Percentiles rank a stretch among this genome's conserved stretches.
Evolutionary conservation across 1,284 basidiomycete species (phyloP).

Genomic region (Ustilago tritici): DNA sequence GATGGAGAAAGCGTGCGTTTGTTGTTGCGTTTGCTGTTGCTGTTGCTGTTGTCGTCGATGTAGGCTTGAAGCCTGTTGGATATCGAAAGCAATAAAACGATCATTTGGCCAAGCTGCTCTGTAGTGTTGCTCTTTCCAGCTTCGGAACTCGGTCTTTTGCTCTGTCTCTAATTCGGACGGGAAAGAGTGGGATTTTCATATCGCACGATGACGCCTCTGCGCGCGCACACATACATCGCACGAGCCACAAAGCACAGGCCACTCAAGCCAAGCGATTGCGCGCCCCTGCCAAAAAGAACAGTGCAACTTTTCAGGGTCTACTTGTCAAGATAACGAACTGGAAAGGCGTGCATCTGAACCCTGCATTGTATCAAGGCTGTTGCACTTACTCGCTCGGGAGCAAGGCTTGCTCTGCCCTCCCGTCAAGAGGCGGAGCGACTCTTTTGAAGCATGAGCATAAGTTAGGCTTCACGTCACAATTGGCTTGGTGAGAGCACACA

Average conservation of each 20-base stretch:
- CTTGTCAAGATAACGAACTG: conserved; percentile 26
- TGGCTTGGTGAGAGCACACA: background rate
- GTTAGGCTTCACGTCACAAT: background rate
- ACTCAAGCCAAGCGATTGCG: conserved; percentile 5
- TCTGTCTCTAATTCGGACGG: conserved; percentile 18
- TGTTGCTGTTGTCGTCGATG: background rate
- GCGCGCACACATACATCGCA: conserved; percentile 27
- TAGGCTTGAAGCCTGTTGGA: conserved; percentile 1
- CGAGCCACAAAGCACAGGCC: conserved; percentile 17
- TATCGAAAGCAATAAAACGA: background rate
- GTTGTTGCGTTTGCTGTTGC: no score
- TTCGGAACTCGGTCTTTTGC: conserved; percentile 28
- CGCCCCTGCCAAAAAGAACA: background rate
- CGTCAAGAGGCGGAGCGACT: background rate
- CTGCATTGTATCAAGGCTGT: conserved; percentile 25
- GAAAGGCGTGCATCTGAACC: conserved; percentile 16
- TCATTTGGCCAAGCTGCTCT: conserved; percentile 8
- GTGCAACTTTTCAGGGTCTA: conserved; percentile 37
- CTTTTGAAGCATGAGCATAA: background rate
- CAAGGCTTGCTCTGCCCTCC: background rate
- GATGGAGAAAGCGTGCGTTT: no score
- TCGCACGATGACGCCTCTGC: conserved; percentile 10
- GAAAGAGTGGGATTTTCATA: background rate
- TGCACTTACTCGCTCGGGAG: background rate
- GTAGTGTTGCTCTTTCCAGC: background rate